phyloP scores from a whole-genome alignment of 1,139 yeast species.

The Saccharomyces hybrid region DNA sequence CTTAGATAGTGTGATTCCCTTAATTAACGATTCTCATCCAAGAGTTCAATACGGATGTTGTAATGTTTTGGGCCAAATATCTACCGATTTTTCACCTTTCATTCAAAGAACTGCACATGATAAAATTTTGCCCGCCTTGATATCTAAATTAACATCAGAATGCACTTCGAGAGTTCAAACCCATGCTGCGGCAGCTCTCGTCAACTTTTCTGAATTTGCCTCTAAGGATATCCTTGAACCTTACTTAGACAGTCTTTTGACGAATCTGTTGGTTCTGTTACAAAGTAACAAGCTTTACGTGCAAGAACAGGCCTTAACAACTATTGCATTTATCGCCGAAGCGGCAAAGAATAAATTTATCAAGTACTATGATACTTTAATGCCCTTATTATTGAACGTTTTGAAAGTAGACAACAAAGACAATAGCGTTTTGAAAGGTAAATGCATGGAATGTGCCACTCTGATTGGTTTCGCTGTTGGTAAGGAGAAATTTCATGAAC shows the following conservation, averaged over 20 bases:
- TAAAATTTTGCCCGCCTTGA: constrained; percentile 78
- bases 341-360: constrained; percentile 86
- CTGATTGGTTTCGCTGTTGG: constrained; percentile 97
- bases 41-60: constrained; percentile 97
- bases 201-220: constrained; percentile 90
- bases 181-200: constrained; percentile 97
- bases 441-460: constrained; percentile 92
- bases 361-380: constrained; percentile 88
- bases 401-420: constrained; percentile 72
- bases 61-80: constrained; percentile 93
- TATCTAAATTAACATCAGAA: constrained; percentile 62
- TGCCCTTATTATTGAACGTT: constrained; percentile 82
- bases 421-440: constrained; percentile 75
- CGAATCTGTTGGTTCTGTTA: constrained; percentile 64
- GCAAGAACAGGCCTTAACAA: constrained; percentile 93
- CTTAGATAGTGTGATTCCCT: constrained; percentile 76
- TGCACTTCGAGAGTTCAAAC: constrained; percentile 91
- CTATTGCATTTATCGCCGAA: constrained; percentile 95
- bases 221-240: constrained; percentile 83
- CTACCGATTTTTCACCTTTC: constrained; percentile 91
- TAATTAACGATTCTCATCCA: constrained; percentile 75
- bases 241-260: constrained; percentile 71
- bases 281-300: constrained; percentile 87
- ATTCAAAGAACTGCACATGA: constrained; percentile 78
- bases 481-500: constrained; percentile 74